Base-by-base conservation (phyloP, 805 yeast genomes). In the Kazachstania viticola region DNA sequence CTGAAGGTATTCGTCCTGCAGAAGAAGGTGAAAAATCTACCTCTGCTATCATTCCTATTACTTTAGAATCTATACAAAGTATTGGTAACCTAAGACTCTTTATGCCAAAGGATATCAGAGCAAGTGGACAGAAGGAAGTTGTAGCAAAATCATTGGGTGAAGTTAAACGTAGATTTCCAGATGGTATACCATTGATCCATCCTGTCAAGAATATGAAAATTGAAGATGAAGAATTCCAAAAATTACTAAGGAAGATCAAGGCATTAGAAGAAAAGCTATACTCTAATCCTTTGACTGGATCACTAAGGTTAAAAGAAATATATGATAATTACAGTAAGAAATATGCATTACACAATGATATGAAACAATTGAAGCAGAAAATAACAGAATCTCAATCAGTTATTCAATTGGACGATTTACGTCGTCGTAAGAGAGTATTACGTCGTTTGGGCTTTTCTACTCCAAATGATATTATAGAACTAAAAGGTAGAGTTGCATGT, bases 401-500 rank as follows among this genome's bases (percentile, higher is more conserved):
- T 13, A 77, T 88, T 44, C 98, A 91, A 58, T 64, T 91, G 49
- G 97, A 91, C 52, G 97, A 91, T 55, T 67, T 91, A 50, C 84
- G 81, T 54, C 83, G 82, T 51, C 78, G 98, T 48, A 88, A 85
- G 56, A 70, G 97, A 48, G 97, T 93, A 2, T 64, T 91, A 45
- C 75, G 97, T 56, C 74, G 95, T 50, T 69, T 91, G 24, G 96
- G 91, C 0, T 91, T 91, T 61, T 78, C 87, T 25, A 78, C 93
- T 3, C 76, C 75, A 33, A 69, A 73, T 40, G 98, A 91, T 56
- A 78, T 91, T 39, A 93, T 91, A 41, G 96, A 91, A 55, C 67
- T 91, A 48, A 91, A 91, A 59, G 99, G 99, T 34, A 73, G 97
- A 54, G 97, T 91, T 35, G 96, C 95, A 1, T 88, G 97, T 58